These are phyloP conservation scores for Capsella rubella DNA, from an alignment of 441 rosid genomes.

Conservation along the genomic window DNA sequence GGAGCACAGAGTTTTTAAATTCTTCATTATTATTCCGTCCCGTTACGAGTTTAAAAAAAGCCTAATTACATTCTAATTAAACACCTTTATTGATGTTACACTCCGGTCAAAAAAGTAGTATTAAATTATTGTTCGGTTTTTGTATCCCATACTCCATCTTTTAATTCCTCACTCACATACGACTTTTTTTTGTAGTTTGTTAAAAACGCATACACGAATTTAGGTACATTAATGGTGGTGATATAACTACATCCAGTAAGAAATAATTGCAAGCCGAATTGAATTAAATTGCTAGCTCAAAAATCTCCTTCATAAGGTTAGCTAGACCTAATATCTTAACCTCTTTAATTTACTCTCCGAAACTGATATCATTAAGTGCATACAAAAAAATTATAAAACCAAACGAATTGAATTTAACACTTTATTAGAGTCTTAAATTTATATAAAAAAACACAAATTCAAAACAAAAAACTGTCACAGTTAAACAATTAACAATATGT, in stretches of 20 bases:
- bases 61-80: slow-evolving; percentile 17
- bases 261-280: slow-evolving; percentile 23
- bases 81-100: slow-evolving; percentile 37
- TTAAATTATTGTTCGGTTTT: slow-evolving; percentile 35
- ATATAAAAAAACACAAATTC: too few species aligned
- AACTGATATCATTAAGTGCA: background rate
- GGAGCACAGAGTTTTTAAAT: slow-evolving; percentile 1
- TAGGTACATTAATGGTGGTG: background rate
- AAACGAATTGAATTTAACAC: too few species aligned
- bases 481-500: too few species aligned
- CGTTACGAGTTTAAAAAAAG: background rate
- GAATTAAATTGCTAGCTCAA: background rate
- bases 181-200: too few species aligned
- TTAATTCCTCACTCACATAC: too few species aligned
- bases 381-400: background rate
- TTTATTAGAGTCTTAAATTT: background rate
- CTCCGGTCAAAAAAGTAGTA: slow-evolving; percentile 33
- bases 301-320: background rate
- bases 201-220: too few species aligned
- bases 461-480: too few species aligned
- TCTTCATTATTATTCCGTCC: background rate
- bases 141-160: background rate
- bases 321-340: slow-evolving; percentile 1
- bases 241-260: slow-evolving; percentile 9
- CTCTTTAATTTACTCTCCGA: background rate